Percentiles rank a stretch among this genome's conserved stretches.
These are phyloP conservation scores for Alternaria viburni DNA, from an alignment of 2,329 filamentous ascomycete genomes.

Conservation along the genomic window DNA sequence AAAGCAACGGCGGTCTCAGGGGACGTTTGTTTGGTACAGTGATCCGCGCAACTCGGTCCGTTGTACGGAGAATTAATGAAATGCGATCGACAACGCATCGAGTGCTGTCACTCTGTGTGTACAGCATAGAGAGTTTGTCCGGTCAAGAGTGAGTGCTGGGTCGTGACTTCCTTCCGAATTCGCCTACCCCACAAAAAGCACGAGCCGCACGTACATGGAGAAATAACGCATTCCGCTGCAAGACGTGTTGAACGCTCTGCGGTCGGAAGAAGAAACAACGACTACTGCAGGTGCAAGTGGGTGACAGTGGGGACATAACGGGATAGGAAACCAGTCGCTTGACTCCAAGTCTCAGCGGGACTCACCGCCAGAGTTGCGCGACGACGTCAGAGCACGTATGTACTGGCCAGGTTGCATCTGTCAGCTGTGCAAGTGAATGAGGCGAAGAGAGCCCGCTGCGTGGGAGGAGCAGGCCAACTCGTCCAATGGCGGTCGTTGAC, in stretches of 20 bases:
- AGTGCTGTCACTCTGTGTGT: not conserved
- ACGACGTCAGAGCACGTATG: not conserved
- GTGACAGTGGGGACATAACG: constrained; percentile 25
- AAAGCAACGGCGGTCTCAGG: not conserved
- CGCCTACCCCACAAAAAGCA: constrained; percentile 15
- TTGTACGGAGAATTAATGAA: not conserved
- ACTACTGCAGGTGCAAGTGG: constrained; percentile 37
- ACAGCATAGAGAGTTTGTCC: not conserved
- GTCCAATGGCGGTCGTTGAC: constrained; percentile 2
- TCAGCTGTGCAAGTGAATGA: constrained; percentile 1
- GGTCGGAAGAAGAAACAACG: constrained; percentile 19
- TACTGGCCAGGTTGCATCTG: not conserved
- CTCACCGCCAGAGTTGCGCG: constrained; percentile 27
- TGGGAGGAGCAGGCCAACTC: not conserved
- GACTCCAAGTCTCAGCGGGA: constrained; percentile 22
- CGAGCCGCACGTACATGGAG: constrained; percentile 1
- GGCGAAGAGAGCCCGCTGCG: constrained; percentile 5
- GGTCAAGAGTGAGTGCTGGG: not conserved
- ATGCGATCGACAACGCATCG: not conserved
- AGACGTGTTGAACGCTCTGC: constrained; percentile 20
- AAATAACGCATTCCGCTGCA: constrained; percentile 7
- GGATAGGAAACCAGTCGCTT: constrained; percentile 19
- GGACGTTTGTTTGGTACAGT: not conserved
- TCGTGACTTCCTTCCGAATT: constrained; percentile 7
- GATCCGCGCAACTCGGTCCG: not conserved